Conservation (phyloP, 495 filamentous ascomycete genomes). For the Penicillium lagena region DNA sequence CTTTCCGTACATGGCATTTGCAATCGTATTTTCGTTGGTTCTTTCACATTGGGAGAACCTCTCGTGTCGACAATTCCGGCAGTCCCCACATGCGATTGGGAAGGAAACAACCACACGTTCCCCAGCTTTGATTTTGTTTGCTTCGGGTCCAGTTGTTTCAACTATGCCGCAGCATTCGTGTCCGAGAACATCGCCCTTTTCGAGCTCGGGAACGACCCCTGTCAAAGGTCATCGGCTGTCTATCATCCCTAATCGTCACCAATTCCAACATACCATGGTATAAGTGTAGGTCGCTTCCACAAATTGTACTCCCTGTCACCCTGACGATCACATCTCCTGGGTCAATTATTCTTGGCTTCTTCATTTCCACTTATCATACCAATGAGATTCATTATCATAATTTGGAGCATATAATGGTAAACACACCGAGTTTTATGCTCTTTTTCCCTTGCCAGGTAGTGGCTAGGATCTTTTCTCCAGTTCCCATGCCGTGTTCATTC, state of each 20-base stretch:
- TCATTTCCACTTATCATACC: conserved; percentile 43
- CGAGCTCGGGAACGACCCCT: conserved; percentile 60
- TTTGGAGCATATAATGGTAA: background rate
- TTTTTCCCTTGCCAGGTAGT: conserved; percentile 36
- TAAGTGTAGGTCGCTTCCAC: conserved; percentile 80
- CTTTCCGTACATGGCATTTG: conserved; percentile 66
- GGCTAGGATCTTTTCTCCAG: conserved; percentile 9
- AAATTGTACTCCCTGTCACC: conserved; percentile 81
- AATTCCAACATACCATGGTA: conserved; percentile 48
- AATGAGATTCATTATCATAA: background rate
- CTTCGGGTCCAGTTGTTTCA: conserved; percentile 58
- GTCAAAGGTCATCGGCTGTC: background rate
- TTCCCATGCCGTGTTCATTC: conserved; percentile 18
- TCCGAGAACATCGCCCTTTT: conserved; percentile 82
- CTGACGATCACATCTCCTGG: conserved; percentile 74
- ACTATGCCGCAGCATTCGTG: conserved; percentile 87
- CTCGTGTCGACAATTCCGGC: conserved; percentile 72
- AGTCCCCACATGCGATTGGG: conserved; percentile 68
- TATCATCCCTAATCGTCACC: background rate
- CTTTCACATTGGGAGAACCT: conserved; percentile 70
- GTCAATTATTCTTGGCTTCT: conserved; percentile 66
- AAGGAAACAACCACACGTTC: conserved; percentile 81
- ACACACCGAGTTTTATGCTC: conserved; percentile 25
- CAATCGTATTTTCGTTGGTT: conserved; percentile 66
- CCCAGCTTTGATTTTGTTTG: conserved; percentile 55